Conservation (phyloP, 2,329 filamentous ascomycete species). For the Cercospora beticola region DNA sequence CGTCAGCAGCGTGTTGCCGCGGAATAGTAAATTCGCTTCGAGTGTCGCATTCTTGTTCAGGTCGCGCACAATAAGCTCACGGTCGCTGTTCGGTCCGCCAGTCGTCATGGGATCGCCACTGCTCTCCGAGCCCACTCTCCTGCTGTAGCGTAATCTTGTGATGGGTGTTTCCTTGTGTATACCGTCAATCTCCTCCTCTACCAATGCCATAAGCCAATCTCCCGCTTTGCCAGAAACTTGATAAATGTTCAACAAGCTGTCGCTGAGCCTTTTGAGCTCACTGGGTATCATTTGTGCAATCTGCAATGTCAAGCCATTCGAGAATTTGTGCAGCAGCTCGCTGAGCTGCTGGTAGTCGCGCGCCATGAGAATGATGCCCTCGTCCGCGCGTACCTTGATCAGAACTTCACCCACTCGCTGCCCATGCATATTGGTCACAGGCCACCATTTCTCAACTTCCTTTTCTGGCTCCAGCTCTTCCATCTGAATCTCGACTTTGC, state of each 20-base stretch:
- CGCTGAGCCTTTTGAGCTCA: slow-evolving; percentile 76
- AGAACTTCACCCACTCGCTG: slow-evolving; percentile 80
- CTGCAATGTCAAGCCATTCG: slow-evolving; percentile 77
- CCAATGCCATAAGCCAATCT: slow-evolving; percentile 89
- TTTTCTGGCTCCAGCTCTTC: slow-evolving; percentile 75
- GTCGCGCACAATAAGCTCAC: slow-evolving; percentile 71
- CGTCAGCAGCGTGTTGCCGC: slow-evolving; percentile 90
- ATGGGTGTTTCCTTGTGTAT: slow-evolving; percentile 77
- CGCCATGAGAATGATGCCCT: slow-evolving; percentile 83
- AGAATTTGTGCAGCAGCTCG: slow-evolving; percentile 80
- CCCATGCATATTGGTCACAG: slow-evolving; percentile 72
- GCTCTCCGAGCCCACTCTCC: slow-evolving; percentile 67
- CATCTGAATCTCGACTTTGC: slow-evolving; percentile 77
- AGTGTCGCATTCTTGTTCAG: slow-evolving; percentile 76
- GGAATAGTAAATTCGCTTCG: slow-evolving; percentile 91
- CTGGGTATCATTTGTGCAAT: slow-evolving; percentile 76
- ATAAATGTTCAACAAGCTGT: slow-evolving; percentile 89
- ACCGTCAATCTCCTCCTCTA: slow-evolving; percentile 96
- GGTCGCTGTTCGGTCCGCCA: slow-evolving; percentile 51
- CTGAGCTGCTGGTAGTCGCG: slow-evolving; percentile 82
- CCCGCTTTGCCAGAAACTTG: slow-evolving; percentile 81
- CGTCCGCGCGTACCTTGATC: slow-evolving; percentile 78
- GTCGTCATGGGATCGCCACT: slow-evolving; percentile 55
- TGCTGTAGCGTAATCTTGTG: slow-evolving; percentile 64
- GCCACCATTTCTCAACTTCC: slow-evolving; percentile 83